Evolutionary conservation across 352 stramenopile species (phyloP).

Genomic region (Globisporangium megalacanthum): DNA sequence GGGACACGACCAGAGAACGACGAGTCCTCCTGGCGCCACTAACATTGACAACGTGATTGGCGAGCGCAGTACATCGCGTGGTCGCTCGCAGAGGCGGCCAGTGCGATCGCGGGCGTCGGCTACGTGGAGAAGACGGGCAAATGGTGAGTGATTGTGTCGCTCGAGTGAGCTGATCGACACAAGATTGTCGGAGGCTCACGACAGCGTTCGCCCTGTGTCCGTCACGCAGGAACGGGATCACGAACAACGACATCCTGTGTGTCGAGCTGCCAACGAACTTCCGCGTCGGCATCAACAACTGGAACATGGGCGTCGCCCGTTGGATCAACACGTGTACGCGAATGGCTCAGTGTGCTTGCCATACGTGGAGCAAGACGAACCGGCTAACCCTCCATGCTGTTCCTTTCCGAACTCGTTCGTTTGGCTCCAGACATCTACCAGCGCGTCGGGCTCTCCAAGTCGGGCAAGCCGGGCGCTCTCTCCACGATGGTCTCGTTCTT

Average conservation of each 20-base stretch:
- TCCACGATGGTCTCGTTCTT: slow-evolving; percentile 81
- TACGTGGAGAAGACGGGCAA: slow-evolving; percentile 74
- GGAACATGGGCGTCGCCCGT: slow-evolving; percentile 81
- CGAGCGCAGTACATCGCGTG: slow-evolving; percentile 72
- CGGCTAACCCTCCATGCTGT: no score
- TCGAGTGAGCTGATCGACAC: background rate
- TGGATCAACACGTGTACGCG: slow-evolving; percentile 84
- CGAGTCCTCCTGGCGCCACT: no score
- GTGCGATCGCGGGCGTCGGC: slow-evolving; percentile 69
- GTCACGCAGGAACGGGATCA: slow-evolving; percentile 71
- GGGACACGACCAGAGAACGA: no score
- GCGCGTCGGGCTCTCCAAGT: slow-evolving; percentile 74
- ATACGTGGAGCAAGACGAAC: no score
- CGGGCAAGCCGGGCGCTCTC: slow-evolving; percentile 57
- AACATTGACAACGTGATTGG: no score
- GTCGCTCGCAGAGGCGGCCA: slow-evolving; percentile 75
- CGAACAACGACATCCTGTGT: slow-evolving; percentile 80
- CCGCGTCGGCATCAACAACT: slow-evolving; percentile 85
- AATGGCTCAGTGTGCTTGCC: no score
- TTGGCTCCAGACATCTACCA: slow-evolving; percentile 72
- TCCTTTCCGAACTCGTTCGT: background rate
- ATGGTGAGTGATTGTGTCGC: slow-evolving; percentile 26
- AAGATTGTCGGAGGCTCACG: no score
- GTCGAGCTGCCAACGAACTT: slow-evolving; percentile 86
- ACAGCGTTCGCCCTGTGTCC: no score